Conservation (phyloP, 225 moss, liverwort and hornwort genomes). For the Straminergon stramineum region DNA sequence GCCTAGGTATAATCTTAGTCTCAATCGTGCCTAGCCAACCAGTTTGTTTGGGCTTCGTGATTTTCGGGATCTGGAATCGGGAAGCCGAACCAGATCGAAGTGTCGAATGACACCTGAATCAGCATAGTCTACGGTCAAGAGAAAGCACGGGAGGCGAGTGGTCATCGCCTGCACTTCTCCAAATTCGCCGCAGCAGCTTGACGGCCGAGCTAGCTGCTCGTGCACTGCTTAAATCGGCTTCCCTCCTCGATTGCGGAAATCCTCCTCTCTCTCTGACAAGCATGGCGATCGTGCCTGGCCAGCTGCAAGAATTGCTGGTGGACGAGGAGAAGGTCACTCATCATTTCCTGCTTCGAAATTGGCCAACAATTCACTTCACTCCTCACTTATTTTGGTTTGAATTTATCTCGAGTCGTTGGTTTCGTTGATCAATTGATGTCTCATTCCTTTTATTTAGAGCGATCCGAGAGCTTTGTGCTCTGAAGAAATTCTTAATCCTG, state of each 20-base stretch:
- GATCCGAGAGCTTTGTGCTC: not conserved
- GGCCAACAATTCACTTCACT: not conserved
- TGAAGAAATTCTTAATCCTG: not conserved
- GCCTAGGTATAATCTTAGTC: not conserved
- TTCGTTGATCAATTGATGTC: not conserved
- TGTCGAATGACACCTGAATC: not conserved
- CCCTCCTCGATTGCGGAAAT: not conserved
- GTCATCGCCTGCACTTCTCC: constrained; percentile 50
- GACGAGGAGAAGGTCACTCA: constrained; percentile 21
- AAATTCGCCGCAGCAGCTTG: constrained; percentile 15
- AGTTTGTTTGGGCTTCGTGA: not conserved
- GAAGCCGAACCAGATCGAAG: not conserved
- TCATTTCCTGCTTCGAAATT: not conserved
- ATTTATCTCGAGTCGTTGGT: not conserved
- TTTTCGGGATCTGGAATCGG: not conserved
- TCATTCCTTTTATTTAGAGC: not conserved
- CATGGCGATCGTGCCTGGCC: not conserved
- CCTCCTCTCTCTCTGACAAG: not conserved
- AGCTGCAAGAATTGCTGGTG: not conserved
- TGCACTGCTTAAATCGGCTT: constrained; percentile 4
- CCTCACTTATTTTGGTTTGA: not conserved
- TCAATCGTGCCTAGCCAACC: too few species aligned
- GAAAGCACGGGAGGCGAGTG: constrained; percentile 27
- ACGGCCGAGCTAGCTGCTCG: constrained; percentile 20
- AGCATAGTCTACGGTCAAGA: not conserved